Conservation (phyloP, 371 early-diverging fungal genomes). For the Mucor saturninus region DNA sequence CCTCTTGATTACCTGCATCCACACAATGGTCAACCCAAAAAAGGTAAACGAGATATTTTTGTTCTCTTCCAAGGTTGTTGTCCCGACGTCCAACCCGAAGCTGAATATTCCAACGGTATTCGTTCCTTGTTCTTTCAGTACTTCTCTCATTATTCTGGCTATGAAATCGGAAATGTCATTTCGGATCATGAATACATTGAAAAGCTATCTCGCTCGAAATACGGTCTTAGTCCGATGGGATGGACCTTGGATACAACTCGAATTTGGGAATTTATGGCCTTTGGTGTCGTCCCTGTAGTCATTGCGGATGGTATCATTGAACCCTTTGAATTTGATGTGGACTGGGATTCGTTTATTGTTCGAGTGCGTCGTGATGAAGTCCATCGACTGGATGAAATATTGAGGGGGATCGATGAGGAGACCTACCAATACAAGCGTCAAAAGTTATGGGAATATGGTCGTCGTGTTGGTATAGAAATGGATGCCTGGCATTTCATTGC, state of each 20-base stretch:
- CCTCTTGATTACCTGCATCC: constrained; percentile 36
- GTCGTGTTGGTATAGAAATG: constrained; percentile 51
- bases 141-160: constrained; percentile 50
- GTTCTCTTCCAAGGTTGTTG: constrained; percentile 59
- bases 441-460: constrained; percentile 55
- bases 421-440: constrained; percentile 52
- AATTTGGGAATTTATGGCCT: constrained; percentile 64
- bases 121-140: constrained; percentile 51
- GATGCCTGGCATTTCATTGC: constrained; percentile 66
- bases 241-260: constrained; percentile 62
- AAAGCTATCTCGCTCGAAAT: constrained; percentile 51
- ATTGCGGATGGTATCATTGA: constrained; percentile 64
- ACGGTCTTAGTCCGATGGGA: constrained; percentile 60
- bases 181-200: constrained; percentile 47
- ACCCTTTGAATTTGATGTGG: constrained; percentile 61
- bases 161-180: constrained; percentile 45
- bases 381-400: constrained; percentile 55
- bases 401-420: constrained; percentile 49
- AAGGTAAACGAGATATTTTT: constrained; percentile 47
- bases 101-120: constrained; percentile 59
- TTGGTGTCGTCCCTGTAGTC: constrained; percentile 62
- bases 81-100: constrained; percentile 37
- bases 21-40: constrained; percentile 42
- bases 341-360: constrained; percentile 60
- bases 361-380: constrained; percentile 55